Percentiles rank a stretch among this genome's conserved stretches.
Evolutionary conservation across 129 eudicot species (phyloP).

Genomic region (Lactuca sativa): DNA sequence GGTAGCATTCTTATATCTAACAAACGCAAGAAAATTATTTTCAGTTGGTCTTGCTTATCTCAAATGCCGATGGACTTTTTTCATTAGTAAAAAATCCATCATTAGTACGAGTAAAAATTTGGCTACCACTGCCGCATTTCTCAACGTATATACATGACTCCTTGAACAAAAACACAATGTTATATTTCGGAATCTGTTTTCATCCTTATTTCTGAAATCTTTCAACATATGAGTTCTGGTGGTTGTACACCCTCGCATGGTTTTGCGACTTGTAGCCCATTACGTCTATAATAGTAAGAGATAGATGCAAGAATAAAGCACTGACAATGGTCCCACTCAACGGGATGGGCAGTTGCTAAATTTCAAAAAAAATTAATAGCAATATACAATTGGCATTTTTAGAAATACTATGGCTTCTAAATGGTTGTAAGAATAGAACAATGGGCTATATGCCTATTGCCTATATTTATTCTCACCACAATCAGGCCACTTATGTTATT

Average conservation of each 20-base stretch:
- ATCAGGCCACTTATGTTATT: background rate
- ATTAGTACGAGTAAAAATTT: no score
- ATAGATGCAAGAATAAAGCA: constrained; percentile 18
- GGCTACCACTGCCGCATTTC: no score
- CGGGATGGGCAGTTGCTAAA: constrained; percentile 2
- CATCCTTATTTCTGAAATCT: no score
- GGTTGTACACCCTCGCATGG: background rate
- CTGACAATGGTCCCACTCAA: constrained; percentile 19
- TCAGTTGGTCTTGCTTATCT: no score
- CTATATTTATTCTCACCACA: constrained; percentile 3
- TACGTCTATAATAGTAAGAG: background rate
- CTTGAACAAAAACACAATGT: no score
- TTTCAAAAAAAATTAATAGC: constrained; percentile 1
- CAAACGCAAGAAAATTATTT: no score
- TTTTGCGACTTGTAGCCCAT: background rate
- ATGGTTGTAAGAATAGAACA: constrained; percentile 15
- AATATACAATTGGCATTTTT: constrained; percentile 13
- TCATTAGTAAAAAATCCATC: no score
- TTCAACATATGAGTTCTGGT: background rate
- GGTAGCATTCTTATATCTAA: no score
- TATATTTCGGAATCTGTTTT: no score
- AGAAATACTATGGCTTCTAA: background rate
- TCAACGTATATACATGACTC: no score
- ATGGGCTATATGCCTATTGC: constrained; percentile 10
- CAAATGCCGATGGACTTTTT: no score